Conservation (phyloP, 2,329 filamentous ascomycete genomes). For the Tolypocladium tundrense region DNA sequence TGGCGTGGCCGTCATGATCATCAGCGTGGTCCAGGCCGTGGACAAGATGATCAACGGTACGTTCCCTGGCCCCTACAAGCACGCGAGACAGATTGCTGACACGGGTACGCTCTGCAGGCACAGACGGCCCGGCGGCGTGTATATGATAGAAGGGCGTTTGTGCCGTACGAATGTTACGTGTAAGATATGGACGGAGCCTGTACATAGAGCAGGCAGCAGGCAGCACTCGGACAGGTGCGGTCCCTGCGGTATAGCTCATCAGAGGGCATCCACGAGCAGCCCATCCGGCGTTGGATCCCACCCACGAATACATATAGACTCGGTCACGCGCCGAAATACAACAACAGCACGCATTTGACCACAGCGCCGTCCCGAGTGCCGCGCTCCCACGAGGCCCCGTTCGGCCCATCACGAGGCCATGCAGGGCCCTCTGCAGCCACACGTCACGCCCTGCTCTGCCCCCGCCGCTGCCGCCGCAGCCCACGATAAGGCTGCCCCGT, state of each 20-base stretch:
- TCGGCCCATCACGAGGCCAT: neutral
- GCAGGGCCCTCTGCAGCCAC: neutral
- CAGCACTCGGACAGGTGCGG: neutral
- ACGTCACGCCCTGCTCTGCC: neutral
- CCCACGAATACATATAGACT: neutral
- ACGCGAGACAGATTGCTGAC: neutral
- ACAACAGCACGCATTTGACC: neutral
- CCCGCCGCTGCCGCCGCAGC: neutral
- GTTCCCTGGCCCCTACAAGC: constrained; percentile 3
- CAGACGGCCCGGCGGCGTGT: constrained; percentile 6
- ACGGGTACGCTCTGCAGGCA: neutral
- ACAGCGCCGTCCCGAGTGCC: neutral
- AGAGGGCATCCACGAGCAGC: neutral
- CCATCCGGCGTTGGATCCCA: neutral
- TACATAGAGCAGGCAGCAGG: neutral
- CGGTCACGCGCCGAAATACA: neutral
- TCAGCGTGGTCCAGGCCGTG: constrained; percentile 65
- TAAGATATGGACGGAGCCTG: neutral
- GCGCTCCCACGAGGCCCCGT: neutral
- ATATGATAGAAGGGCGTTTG: neutral
- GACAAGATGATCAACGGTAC: constrained; percentile 52
- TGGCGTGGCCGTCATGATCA: constrained; percentile 69
- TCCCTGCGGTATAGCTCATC: neutral
- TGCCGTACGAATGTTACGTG: neutral
- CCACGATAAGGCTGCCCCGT: neutral